Conservation (phyloP, 2,329 filamentous ascomycete genomes). For the Ophiostoma sp. region DNA sequence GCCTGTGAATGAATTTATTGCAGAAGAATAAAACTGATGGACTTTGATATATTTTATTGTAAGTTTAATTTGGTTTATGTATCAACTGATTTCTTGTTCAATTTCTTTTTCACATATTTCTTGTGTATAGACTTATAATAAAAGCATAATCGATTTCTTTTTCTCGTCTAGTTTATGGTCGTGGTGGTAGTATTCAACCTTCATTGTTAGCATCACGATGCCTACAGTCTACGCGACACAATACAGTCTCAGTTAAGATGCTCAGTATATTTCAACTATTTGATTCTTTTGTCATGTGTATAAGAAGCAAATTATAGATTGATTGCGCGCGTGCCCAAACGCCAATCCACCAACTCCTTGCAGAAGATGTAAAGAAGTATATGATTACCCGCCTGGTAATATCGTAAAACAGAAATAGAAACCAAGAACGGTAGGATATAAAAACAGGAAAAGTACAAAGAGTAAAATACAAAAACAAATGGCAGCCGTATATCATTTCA, state of each 20-base stretch:
- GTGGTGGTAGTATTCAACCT: too few relatives aligned
- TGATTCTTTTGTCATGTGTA: not conserved
- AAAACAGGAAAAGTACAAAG: not conserved
- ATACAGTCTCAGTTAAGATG: not conserved
- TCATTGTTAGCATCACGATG: too few relatives aligned
- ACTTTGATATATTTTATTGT: too few relatives aligned
- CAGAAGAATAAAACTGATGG: too few relatives aligned
- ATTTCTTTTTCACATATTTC: not conserved
- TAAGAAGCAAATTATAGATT: not conserved
- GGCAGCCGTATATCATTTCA: conserved; percentile 14
- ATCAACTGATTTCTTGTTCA: not conserved
- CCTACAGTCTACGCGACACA: not conserved
- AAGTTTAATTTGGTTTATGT: not conserved
- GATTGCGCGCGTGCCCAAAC: not conserved
- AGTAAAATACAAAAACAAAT: not conserved
- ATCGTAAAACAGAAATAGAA: not conserved
- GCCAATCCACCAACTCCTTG: not conserved
- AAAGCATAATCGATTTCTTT: too few relatives aligned
- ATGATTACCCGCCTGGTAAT: not conserved
- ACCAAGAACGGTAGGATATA: not conserved
- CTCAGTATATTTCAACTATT: not conserved
- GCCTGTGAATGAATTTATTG: too few relatives aligned
- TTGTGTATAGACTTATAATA: too few relatives aligned
- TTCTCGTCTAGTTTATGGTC: too few relatives aligned
- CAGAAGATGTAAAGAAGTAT: not conserved